These are phyloP conservation scores for Zanthoxylum bungeanum DNA, from an alignment of 345 rosid genomes.

Conservation along the genomic window DNA sequence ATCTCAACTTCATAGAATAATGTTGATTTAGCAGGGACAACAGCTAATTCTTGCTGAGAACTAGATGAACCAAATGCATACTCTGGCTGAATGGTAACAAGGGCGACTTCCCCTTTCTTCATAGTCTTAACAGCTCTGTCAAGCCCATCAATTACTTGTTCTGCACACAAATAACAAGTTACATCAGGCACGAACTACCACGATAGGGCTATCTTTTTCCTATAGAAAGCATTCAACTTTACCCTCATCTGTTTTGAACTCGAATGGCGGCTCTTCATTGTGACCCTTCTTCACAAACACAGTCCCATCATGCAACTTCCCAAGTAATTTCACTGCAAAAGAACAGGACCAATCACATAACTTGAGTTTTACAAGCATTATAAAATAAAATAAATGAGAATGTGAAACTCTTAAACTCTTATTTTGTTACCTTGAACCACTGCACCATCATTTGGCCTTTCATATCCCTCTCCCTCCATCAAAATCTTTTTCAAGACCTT, in stretches of 20 bases:
- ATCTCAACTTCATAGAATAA: constrained; percentile 69
- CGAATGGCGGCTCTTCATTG: constrained; percentile 54
- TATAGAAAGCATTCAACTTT: background rate
- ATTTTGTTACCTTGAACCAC: constrained; percentile 49
- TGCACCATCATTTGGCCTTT: constrained; percentile 76
- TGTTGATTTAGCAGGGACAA: constrained; percentile 71
- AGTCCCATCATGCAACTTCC: constrained; percentile 77
- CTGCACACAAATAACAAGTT: constrained; percentile 27
- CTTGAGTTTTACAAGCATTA: too few relatives aligned
- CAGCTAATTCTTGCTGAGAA: constrained; percentile 67
- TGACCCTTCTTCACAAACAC: constrained; percentile 75
- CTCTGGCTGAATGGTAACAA: constrained; percentile 60
- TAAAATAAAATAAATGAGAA: background rate
- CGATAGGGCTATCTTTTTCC: background rate
- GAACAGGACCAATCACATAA: background rate
- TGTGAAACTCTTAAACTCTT: background rate
- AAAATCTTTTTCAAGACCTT: constrained; percentile 74
- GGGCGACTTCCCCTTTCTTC: constrained; percentile 91
- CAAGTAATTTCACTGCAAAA: constrained; percentile 69
- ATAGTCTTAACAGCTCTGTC: constrained; percentile 76
- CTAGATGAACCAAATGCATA: constrained; percentile 74
- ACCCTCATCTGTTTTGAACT: constrained; percentile 88
- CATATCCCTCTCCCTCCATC: constrained; percentile 87
- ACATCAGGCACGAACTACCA: background rate
- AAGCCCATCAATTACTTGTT: constrained; percentile 85